These are phyloP conservation scores for Calonectria multiphialidica DNA, from an alignment of 2,329 filamentous ascomycete species.

Conservation along the genomic window DNA sequence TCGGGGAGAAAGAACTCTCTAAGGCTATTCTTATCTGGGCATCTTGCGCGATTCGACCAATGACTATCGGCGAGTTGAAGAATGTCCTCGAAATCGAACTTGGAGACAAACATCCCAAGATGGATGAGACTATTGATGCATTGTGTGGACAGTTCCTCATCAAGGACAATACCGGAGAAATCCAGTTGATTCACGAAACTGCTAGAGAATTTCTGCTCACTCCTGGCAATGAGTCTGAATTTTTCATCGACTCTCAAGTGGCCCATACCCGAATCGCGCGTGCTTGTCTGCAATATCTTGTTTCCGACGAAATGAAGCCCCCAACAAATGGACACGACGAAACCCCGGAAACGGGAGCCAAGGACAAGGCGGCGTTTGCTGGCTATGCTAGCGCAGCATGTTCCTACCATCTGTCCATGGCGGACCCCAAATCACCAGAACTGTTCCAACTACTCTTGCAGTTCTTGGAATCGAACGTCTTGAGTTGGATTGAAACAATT, in stretches of 20 bases:
- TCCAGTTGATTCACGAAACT: constrained; percentile 54
- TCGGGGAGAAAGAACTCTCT: constrained; percentile 46
- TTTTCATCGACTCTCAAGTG: constrained; percentile 41
- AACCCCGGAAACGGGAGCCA: not conserved
- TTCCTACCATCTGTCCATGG: constrained; percentile 49
- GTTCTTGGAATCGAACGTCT: constrained; percentile 50
- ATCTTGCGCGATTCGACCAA: constrained; percentile 46
- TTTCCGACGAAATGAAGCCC: constrained; percentile 49
- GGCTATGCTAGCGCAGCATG: constrained; percentile 48
- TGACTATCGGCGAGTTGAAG: constrained; percentile 49
- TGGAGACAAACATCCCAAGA: constrained; percentile 42
- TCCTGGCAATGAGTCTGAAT: constrained; percentile 42
- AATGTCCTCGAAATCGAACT: constrained; percentile 50
- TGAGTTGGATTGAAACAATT: constrained; percentile 51
- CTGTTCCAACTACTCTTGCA: constrained; percentile 39
- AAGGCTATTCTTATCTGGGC: constrained; percentile 53
- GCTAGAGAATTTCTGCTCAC: constrained; percentile 48
- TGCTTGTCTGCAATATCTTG: constrained; percentile 50
- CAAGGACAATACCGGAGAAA: constrained; percentile 46
- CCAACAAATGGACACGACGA: constrained; percentile 33
- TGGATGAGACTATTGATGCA: constrained; percentile 42
- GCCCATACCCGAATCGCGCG: constrained; percentile 50
- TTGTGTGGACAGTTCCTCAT: constrained; percentile 53
- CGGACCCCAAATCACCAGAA: constrained; percentile 32
- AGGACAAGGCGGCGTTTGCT: constrained; percentile 6